phyloP scores from a whole-genome alignment of 371 early-diverging fungal genomes.

The Actinomortierella wolfii region DNA sequence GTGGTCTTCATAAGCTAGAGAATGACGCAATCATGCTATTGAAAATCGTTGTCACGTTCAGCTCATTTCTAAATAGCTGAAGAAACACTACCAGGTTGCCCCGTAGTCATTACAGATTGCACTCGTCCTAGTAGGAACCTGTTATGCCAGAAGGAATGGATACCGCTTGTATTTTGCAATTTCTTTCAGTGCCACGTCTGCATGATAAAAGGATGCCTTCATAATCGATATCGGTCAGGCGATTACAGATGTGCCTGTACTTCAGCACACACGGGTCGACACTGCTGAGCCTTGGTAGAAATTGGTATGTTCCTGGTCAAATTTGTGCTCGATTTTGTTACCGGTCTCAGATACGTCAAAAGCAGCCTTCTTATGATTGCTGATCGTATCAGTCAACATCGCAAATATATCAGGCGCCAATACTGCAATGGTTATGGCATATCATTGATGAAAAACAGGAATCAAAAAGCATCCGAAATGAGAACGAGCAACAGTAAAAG shows the following conservation, averaged over 20 bases:
- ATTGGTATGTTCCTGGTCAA: neutral
- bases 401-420: conserved; percentile 5
- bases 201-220: conserved; percentile 13
- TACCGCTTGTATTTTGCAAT: conserved; percentile 10
- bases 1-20: too few species aligned
- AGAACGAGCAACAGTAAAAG: conserved; percentile 7
- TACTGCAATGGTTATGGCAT: neutral
- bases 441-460: conserved; percentile 1
- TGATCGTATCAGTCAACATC: conserved; percentile 8
- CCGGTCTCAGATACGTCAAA: neutral
- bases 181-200: conserved; percentile 11
- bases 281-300: conserved; percentile 4
- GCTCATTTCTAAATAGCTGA: too few species aligned
- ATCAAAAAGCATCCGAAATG: conserved; percentile 15
- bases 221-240: conserved; percentile 14
- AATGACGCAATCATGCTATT: too few species aligned
- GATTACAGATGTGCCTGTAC: conserved; percentile 11
- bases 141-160: conserved; percentile 14
- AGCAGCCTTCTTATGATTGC: neutral
- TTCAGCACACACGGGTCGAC: conserved; percentile 16
- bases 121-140: conserved; percentile 10
- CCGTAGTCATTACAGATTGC: conserved; percentile 7
- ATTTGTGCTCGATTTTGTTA: neutral
- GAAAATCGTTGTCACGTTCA: too few species aligned
- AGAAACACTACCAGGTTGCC: too few species aligned